Conservation (phyloP, 345 rosid genomes). For the Aethionema arabicum region DNA sequence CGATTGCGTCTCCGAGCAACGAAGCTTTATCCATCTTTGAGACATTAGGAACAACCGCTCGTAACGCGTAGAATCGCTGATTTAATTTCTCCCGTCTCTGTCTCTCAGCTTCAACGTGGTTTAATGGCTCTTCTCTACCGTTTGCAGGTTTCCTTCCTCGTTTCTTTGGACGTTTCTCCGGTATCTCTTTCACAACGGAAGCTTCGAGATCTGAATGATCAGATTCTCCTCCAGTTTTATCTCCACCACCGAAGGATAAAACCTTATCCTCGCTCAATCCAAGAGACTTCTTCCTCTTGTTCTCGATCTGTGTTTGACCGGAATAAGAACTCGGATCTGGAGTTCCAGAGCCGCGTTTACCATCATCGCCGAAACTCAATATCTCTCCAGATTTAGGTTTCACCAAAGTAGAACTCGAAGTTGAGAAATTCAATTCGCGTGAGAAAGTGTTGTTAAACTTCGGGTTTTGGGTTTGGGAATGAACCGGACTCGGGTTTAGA, state of each 20-base stretch:
- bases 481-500: slow-evolving; percentile 35
- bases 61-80: slow-evolving; percentile 84
- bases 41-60: slow-evolving; percentile 96
- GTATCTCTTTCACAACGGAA: slow-evolving; percentile 72
- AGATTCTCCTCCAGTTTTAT: slow-evolving; percentile 70
- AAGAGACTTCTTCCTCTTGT: slow-evolving; percentile 58
- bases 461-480: slow-evolving; percentile 35
- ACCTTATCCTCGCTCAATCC: slow-evolving; percentile 59
- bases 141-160: slow-evolving; percentile 95
- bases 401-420: slow-evolving; percentile 49
- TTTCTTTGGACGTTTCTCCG: slow-evolving; percentile 85
- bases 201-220: slow-evolving; percentile 96
- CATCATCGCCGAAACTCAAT: slow-evolving; percentile 73
- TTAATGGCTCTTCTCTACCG: slow-evolving; percentile 93
- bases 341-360: slow-evolving; percentile 41
- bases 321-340: slow-evolving; percentile 45
- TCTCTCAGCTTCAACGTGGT: slow-evolving; percentile 97
- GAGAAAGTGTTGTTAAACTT: slow-evolving; percentile 35
- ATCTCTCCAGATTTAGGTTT: slow-evolving; percentile 82
- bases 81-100: slow-evolving; percentile 97
- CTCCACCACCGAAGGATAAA: slow-evolving; percentile 73
- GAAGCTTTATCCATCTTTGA: slow-evolving; percentile 99
- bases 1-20: slow-evolving; percentile 82
- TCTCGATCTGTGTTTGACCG: slow-evolving; percentile 55
- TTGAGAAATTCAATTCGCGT: slow-evolving; percentile 73